Evolutionary conservation across 805 yeast species (phyloP).

Genomic region (Lipomyces sp.): DNA sequence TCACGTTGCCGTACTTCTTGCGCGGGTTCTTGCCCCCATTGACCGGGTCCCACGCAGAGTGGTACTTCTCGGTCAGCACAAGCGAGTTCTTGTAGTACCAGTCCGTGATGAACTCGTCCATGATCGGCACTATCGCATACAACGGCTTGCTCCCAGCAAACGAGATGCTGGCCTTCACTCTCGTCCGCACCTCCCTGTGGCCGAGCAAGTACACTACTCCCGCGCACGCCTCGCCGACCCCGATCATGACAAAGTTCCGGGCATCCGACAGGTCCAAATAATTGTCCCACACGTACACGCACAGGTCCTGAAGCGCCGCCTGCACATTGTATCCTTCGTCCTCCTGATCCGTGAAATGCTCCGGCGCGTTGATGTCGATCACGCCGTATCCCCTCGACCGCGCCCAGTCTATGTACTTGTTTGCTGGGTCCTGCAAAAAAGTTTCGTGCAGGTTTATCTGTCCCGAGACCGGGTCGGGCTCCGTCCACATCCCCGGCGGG

Average conservation of each 20-base stretch:
- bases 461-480: conserved; percentile 75
- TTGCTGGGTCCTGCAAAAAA: conserved; percentile 70
- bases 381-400: conserved; percentile 61
- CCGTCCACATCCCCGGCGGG: conserved; percentile 90
- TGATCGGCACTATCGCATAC: conserved; percentile 75
- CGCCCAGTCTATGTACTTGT: conserved; percentile 69
- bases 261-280: conserved; percentile 73
- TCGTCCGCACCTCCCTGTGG: conserved; percentile 64
- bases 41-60: conserved; percentile 73
- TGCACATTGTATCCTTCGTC: conserved; percentile 44
- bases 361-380: conserved; percentile 79
- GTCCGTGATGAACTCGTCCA: conserved; percentile 85
- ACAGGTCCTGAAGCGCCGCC: conserved; percentile 69
- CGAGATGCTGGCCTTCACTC: conserved; percentile 62
- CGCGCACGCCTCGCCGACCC: conserved; percentile 85
- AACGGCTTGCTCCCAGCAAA: conserved; percentile 67
- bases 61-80: conserved; percentile 52
- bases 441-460: conserved; percentile 69
- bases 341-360: conserved; percentile 44
- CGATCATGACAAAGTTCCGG: conserved; percentile 70
- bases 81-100: conserved; percentile 89
- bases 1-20: conserved; percentile 85
- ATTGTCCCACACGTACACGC: conserved; percentile 86
- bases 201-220: conserved; percentile 85
- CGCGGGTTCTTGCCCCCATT: conserved; percentile 65